Base-by-base conservation (phyloP, 768 basidiomycete genomes). In the Rhizopogon vinicolor region DNA sequence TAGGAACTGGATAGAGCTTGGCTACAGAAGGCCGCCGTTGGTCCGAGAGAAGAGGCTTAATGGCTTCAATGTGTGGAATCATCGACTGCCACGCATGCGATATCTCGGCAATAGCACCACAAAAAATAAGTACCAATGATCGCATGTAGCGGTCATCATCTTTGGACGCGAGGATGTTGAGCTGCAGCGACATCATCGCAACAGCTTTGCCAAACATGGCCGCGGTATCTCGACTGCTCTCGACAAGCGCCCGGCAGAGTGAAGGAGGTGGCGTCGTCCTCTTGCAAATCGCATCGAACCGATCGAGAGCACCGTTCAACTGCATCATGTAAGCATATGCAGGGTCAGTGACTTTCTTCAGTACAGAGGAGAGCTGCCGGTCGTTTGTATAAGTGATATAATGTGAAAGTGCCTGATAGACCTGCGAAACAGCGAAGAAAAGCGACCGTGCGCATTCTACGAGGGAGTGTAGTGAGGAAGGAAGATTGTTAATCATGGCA, bases 371-470 rank as follows among this genome's bases (percentile, higher is more conserved):
- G 28, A 94, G 77, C 19, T 91, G 83, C 51, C 95, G 91, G 64
- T 93, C 87, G 57, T 86, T 82, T 31, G 88, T 87, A 59, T 89
- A 89, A 19, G 87, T 78, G 37, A 87, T 86, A 70, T 94, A 96
- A 62, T 95, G 91, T 51, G 91, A 86, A 42, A 99, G 74, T 0
- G 91, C 85, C 61, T 93, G 85, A 66, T 96, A 89, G 42, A 98
- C 82, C 71, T 98, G 95, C 41, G 91, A 91, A 59, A 93, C 78
- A 3, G 93, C 89, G 66, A 97, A 98, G 40, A 98, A 79, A 54
- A 98, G 86, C 22, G 91, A 93, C 28, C 97, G 87, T 44, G 92
- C 86, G n/a, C 89, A 86, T 63, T 98, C 93, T 43, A 93, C 79
- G 42, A 96, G 76, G 41, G 76, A 77, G 19, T 85, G 72, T 7